Base-by-base conservation (phyloP, 2,329 filamentous ascomycete genomes). In the Colletotrichum orbiculare region DNA sequence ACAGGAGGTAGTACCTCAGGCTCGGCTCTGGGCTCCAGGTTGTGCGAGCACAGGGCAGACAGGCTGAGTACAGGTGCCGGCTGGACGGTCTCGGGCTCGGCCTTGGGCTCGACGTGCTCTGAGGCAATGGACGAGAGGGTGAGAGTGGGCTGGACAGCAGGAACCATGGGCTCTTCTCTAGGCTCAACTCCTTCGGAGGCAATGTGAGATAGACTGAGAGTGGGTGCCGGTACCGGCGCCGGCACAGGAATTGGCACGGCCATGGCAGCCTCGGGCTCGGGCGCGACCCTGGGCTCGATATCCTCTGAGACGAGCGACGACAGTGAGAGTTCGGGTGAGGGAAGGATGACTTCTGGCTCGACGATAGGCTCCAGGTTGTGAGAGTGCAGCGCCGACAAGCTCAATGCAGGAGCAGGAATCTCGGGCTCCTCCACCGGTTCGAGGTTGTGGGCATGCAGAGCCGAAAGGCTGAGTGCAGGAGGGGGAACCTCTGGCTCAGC, bases 21-120 rank as follows among this genome's bases (percentile, higher is more conserved):
- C 61, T 73, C 73, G 3, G 70, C 66, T 47, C 54, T 45, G 8
- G 58, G 54, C 56, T 60, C 70, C 25, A 66, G 54, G 54, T 54
- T 53, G 52, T 69, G 61, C 35, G 62, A 57, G 17, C 39, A 64
- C 11, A 68, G 64, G 12, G 64, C 68, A 15, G 43, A 69, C 9
- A 60, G 69, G 68, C 64, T 70, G 13, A 66, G 62, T 11, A 54
- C 41, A 11, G 71, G 70, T 7, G 58, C 48, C 43, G 49, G 38
- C 0, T 70, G 71, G 34, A 67, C 61, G 15, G 59, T 69, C 45
- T 67, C 64, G n/a, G 73, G 74, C 53, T 72, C 72, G 8, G 68
- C 68, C 9, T 75, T 52, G 4, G 77, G 77, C 58, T 79, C 75
- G 43, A 83, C 71, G 39, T 81, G 69, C 64, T 81, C 76, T 9